Evolutionary conservation across 202 grass and related monocot species (phyloP), one percentile per base, ranked within the genome.

Genomic region (Elaeis oleifera): DNA sequence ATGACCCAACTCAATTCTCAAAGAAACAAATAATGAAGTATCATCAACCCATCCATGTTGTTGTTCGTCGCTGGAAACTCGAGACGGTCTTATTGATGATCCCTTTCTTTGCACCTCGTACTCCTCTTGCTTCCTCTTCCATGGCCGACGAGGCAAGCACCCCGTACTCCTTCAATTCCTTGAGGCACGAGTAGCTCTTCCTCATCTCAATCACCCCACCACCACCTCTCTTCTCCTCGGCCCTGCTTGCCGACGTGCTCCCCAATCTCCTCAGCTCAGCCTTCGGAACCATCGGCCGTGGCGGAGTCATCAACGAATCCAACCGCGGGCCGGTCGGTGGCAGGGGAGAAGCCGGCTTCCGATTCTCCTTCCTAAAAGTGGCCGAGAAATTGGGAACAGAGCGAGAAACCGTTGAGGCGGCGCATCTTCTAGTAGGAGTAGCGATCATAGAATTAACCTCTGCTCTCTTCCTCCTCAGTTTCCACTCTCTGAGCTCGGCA

Each of bases 161-260:
- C 54, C 13, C 19, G 19, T 50, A 19, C 22, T 67, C 64, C 64
- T 53, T 67, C 50, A 67, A 18, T n/a, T 71, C 56, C 24, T 51
- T 71, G 44, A 71, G 55, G 44, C 68, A 71, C 16, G 68, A 49
- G 39, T 71, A 51, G 23, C 68, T 71, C 56, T 29, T 50, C 68
- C 68, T 59, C 36, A 19, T 28, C 22, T 36, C 20, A 27, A 29
- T 5, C 17, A 15, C 36, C 11, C 68, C 23, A 11, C 56, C 14
- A 15, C 53, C n/a, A 5, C 53, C 19, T 53, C 50, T 66, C 23
- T 28, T 54, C 22, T 66, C 50, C 23, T 53, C 22, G 5, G 63
- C 50, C 49, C 53, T 66, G 16, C 28, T 27, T 22, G 63, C 49
- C 49, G 63, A 49, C 7, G 32, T 23, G 13, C 17, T 69, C 8